phyloP scores from a whole-genome alignment of 2,329 filamentous ascomycete species.

The Spiromastix sp. region DNA sequence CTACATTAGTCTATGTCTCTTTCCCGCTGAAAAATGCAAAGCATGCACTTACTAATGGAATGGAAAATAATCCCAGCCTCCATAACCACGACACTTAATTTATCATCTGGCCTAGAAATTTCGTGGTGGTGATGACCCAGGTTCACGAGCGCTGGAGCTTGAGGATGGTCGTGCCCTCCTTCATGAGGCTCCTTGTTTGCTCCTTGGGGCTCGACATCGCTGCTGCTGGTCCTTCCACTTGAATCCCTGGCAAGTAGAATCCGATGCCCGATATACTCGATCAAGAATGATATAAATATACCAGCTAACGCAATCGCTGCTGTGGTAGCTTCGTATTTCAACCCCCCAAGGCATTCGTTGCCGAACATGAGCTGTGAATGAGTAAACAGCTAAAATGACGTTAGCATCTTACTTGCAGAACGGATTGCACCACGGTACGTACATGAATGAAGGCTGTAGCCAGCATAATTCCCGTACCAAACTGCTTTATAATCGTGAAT shows the following conservation, averaged over 20 bases:
- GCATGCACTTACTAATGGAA: slow-evolving; percentile 49
- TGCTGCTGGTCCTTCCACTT: slow-evolving; percentile 17
- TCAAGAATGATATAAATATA: slow-evolving; percentile 59
- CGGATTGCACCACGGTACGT: too few relatives aligned
- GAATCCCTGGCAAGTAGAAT: slow-evolving; percentile 32
- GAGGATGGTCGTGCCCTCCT: slow-evolving; percentile 7
- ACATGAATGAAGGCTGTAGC: slow-evolving; percentile 62
- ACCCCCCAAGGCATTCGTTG: slow-evolving; percentile 56
- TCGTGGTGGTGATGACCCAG: slow-evolving; percentile 24
- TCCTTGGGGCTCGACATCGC: slow-evolving; percentile 17
- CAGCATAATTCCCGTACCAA: slow-evolving; percentile 63
- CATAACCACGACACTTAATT: slow-evolving; percentile 56
- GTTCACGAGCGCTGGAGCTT: slow-evolving; percentile 12
- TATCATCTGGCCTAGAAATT: slow-evolving; percentile 21
- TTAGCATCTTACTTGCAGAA: too few relatives aligned
- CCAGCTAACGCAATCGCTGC: slow-evolving; percentile 65
- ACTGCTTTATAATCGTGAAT: slow-evolving; percentile 50
- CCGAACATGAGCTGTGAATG: slow-evolving; percentile 63
- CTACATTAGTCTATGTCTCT: slow-evolving; percentile 42
- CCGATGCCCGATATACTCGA: slow-evolving; percentile 58
- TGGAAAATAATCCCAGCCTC: slow-evolving; percentile 69
- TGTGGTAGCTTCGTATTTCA: slow-evolving; percentile 59
- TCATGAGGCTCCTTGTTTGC: slow-evolving; percentile 14
- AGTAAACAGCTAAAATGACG: slow-evolving; percentile 52
- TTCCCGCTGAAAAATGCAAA: slow-evolving; percentile 38